Evolutionary conservation across 495 filamentous ascomycete genomes (phyloP).

Genomic region (Aspergillus steynii): DNA sequence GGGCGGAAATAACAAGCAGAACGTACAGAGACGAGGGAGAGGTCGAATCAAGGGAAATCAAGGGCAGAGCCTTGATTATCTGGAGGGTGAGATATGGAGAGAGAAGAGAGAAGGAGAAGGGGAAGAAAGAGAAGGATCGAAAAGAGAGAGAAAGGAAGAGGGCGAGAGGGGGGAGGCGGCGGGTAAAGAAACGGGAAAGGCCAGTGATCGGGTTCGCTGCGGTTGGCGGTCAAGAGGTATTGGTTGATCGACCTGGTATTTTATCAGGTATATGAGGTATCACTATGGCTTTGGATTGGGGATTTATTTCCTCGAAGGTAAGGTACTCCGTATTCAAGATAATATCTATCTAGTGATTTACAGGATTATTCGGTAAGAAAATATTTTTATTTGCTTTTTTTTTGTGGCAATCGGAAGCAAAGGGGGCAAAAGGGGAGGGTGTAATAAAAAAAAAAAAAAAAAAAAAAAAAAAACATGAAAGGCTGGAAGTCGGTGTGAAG

Average conservation of each 20-base stretch:
- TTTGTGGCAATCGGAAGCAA: not conserved
- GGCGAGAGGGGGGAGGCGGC: conserved; percentile 19
- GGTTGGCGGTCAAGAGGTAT: not conserved
- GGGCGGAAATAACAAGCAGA: conserved; percentile 5
- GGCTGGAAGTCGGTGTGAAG: conserved; percentile 8
- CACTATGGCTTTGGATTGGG: no score
- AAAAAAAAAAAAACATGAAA: conserved; percentile 1
- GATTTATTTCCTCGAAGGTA: no score
- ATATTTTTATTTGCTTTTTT: not conserved
- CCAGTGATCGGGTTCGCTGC: not conserved
- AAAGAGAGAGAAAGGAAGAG: conserved; percentile 25
- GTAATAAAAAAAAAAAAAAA: conserved; percentile 14
- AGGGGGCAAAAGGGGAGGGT: conserved; percentile 11
- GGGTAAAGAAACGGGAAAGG: conserved; percentile 13
- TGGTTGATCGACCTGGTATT: not conserved
- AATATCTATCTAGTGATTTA: not conserved
- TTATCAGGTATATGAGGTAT: not conserved
- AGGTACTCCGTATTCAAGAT: not conserved
- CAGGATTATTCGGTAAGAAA: not conserved
- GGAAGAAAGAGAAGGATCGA: conserved; percentile 27
- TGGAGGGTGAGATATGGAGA: conserved; percentile 21
- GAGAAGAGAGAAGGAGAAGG: conserved; percentile 22
- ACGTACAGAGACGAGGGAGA: conserved; percentile 13
- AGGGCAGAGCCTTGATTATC: conserved; percentile 44
- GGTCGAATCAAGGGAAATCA: conserved; percentile 22